A percentile compares a stretch with the other conserved stretches of the same genome.
Conservation (phyloP, 305 asterid species). For the Solanum hybrid region DNA sequence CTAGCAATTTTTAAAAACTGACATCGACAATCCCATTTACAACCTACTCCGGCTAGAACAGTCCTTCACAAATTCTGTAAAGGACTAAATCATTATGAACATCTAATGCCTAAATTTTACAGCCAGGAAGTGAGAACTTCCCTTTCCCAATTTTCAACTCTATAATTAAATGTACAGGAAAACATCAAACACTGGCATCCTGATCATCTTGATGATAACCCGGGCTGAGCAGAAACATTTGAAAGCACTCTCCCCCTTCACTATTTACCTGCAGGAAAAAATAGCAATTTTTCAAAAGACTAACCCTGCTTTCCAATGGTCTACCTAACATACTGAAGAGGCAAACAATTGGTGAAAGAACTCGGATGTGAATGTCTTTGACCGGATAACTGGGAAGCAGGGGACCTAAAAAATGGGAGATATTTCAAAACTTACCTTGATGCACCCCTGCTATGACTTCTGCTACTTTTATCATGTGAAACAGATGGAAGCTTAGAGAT, state of each 20-base stretch:
- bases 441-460: constrained; percentile 43
- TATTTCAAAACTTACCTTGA: constrained; percentile 30
- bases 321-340: not conserved
- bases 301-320: not conserved
- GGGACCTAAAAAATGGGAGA: not conserved
- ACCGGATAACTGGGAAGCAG: not conserved
- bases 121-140: constrained; percentile 31
- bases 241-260: not conserved
- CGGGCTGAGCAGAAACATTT: not conserved
- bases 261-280: not conserved
- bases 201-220: not conserved
- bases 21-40: constrained; percentile 26
- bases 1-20: constrained; percentile 3
- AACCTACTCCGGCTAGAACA: constrained; percentile 25
- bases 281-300: not conserved
- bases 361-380: not conserved
- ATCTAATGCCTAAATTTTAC: constrained; percentile 54
- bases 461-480: constrained; percentile 65
- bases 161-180: constrained; percentile 29
- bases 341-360: not conserved
- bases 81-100: constrained; percentile 48
- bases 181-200: constrained; percentile 6
- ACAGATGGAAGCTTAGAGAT: constrained; percentile 63
- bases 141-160: constrained; percentile 22
- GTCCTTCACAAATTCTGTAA: constrained; percentile 29